Conservation (phyloP, 2,329 filamentous ascomycete genomes). For the Neophaeococcomyces mojaviensis region DNA sequence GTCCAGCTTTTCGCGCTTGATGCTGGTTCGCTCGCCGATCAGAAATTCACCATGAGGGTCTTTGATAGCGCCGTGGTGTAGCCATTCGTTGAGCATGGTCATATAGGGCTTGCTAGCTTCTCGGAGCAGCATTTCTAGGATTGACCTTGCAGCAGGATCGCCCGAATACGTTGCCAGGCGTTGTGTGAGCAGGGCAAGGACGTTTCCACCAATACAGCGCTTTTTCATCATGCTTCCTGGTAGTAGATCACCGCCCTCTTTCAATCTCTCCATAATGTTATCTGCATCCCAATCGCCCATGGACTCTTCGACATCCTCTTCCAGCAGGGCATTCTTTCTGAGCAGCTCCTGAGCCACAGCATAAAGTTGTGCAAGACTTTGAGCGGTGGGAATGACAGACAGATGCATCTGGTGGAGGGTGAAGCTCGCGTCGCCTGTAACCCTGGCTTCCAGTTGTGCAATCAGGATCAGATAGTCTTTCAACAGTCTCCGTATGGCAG, state of each 20-base stretch:
- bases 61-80: constrained; percentile 90
- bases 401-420: constrained; percentile 90
- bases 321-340: constrained; percentile 77
- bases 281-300: constrained; percentile 75
- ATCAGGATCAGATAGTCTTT: constrained; percentile 92
- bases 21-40: constrained; percentile 92
- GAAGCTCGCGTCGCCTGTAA: constrained; percentile 79
- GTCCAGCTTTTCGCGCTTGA: constrained; percentile 80
- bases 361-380: constrained; percentile 88
- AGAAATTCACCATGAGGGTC: constrained; percentile 92
- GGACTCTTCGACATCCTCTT: constrained; percentile 65
- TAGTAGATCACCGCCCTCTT: constrained; percentile 75
- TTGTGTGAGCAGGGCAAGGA: constrained; percentile 79
- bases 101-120: constrained; percentile 93
- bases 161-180: constrained; percentile 84
- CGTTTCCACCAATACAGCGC: constrained; percentile 91
- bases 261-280: constrained; percentile 81
- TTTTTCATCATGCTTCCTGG: constrained; percentile 79
- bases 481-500: constrained; percentile 82
- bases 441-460: constrained; percentile 87
- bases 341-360: constrained; percentile 79
- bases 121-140: constrained; percentile 73
- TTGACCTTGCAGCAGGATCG: constrained; percentile 74
- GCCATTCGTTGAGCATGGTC: constrained; percentile 97
- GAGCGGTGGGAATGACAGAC: constrained; percentile 79